Conservation (phyloP, 345 rosid species). For the Excoecaria agallocha region DNA sequence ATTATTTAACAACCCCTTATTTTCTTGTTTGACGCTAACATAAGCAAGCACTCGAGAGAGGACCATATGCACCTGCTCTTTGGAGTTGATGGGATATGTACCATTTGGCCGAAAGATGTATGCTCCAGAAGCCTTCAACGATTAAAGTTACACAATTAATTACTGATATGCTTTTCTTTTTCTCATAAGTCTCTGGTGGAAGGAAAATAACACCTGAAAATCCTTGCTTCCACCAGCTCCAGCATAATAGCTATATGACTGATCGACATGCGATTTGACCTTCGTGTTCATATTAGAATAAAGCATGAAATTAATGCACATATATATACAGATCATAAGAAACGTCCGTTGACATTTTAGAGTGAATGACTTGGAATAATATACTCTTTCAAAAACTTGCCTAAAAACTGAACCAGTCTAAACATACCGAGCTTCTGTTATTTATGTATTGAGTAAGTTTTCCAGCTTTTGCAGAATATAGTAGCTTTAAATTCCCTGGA, state of each 20-base stretch:
- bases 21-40: background rate
- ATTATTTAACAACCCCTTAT: background rate
- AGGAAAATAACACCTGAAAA: slow-evolving; percentile 57
- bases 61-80: slow-evolving; percentile 51
- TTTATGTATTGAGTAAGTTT: slow-evolving; percentile 47
- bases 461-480: slow-evolving; percentile 47
- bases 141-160: background rate
- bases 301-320: slow-evolving; percentile 25
- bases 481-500: slow-evolving; percentile 67
- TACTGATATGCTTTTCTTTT: no score
- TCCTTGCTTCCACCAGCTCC: slow-evolving; percentile 63
- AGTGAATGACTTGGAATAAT: no score
- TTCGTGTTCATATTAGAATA: slow-evolving; percentile 47
- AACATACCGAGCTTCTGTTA: slow-evolving; percentile 59
- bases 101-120: slow-evolving; percentile 96
- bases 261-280: slow-evolving; percentile 47
- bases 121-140: slow-evolving; percentile 75
- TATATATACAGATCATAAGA: slow-evolving; percentile 1
- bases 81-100: slow-evolving; percentile 51
- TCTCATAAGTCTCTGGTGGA: background rate
- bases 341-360: background rate
- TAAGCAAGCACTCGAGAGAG: slow-evolving; percentile 12
- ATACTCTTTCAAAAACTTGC: no score
- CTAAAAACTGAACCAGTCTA: background rate
- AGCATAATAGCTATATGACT: slow-evolving; percentile 68